Evolutionary conservation across 176 grass and related monocot species (phyloP), one percentile per base, ranked within the genome.

Genomic region (Elymus sibiricus): DNA sequence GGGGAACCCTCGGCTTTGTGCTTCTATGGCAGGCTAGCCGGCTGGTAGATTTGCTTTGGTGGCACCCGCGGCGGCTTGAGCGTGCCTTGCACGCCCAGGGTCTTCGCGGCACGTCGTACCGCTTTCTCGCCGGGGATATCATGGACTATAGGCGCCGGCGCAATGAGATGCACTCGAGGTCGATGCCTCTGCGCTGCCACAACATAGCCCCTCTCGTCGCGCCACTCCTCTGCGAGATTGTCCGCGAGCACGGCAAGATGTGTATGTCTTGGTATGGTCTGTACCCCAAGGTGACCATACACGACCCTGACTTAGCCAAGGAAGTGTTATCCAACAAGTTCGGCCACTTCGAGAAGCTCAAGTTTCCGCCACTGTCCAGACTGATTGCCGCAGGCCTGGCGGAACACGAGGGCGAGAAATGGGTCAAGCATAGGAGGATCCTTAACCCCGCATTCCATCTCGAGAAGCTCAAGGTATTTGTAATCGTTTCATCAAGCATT

Each of bases 281-380:
- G 13, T 74, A 27, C 26, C 70, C 14, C 39, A 74, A 74, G 70
- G 70, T 74, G 70, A 47, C 42, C 24, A 74, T 74, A 42, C 43
- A 43, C 24, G 42, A 47, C 24, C 71, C 71, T 28, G 7, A 74
- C 13, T 46, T 74, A 6, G 27, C 42, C 13, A 90, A 72, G 24
- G 88, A 90, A 27, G 82, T 90, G 22, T 22, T 91, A 16, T 81
- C 90, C n/a, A 90, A 87, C 31, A 93, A 90, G 17, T 80, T 90
- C 24, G 87, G 87, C 1, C 88, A 84, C 61, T 85, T 90, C 40
- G 79, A 84, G 61, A 93, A 81, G 69, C 66, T 14, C 13, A 64
- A 84, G 6, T 49, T 32, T 15, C 69, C 69, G 37, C 51, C 78
- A n/a, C 4, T 86, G 0, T 10, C 63, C 4, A 90, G 77, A 79